Evolutionary conservation across 345 rosid genomes (phyloP).

Genomic region (Populus euphratica): DNA sequence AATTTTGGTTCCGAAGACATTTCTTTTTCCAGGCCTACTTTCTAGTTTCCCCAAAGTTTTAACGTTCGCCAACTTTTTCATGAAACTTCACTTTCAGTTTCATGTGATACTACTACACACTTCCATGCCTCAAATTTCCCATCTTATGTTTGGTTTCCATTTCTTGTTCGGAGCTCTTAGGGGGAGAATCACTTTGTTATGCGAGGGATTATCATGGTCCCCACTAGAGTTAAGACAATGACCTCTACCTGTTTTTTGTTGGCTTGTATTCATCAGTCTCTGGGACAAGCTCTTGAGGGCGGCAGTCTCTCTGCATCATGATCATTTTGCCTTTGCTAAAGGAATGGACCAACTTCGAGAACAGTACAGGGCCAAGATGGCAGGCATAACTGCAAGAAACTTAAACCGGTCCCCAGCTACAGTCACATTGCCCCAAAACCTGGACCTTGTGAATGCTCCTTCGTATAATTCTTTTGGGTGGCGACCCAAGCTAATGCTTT

Average conservation of each 20-base stretch:
- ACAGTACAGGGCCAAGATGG: neutral
- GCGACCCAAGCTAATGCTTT: neutral
- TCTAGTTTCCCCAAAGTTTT: neutral
- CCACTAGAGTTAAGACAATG: neutral
- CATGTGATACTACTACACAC: neutral
- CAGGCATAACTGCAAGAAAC: conserved; percentile 3
- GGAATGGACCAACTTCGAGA: conserved; percentile 8
- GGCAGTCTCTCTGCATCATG: conserved; percentile 19
- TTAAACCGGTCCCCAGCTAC: conserved; percentile 12
- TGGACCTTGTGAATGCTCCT: conserved; percentile 4
- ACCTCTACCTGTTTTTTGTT: neutral
- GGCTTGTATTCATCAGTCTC: neutral
- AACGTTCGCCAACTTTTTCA: neutral
- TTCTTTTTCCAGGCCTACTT: neutral
- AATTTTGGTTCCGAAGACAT: neutral
- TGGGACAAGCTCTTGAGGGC: conserved; percentile 16
- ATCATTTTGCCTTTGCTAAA: conserved; percentile 12
- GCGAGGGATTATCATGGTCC: neutral
- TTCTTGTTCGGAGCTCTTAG: too few relatives aligned
- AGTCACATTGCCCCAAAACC: conserved; percentile 23
- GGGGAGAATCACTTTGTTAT: neutral
- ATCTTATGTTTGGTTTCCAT: neutral
- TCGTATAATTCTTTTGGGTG: neutral
- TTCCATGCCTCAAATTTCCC: neutral
- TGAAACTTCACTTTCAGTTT: neutral